These are phyloP conservation scores for Eucommia ulmoides DNA, from an alignment of 257 asterid species.

Conservation along the genomic window DNA sequence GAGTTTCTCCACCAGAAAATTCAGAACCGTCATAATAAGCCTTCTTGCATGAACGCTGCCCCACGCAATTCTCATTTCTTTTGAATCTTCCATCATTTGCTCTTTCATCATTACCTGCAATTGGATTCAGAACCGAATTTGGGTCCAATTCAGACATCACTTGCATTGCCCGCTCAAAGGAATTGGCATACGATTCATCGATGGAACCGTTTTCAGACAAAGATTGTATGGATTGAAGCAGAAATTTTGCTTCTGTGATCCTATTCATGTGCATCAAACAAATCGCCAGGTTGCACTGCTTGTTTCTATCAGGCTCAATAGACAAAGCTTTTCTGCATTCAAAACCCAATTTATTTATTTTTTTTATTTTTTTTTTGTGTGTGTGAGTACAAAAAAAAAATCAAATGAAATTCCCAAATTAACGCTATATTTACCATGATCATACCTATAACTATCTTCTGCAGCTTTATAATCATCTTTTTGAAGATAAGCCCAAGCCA, in stretches of 20 bases:
- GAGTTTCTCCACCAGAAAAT: constrained; percentile 12
- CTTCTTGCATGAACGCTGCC: constrained; percentile 1
- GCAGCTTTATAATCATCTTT: constrained; percentile 57
- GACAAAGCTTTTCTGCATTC: constrained; percentile 83
- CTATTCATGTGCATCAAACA: constrained; percentile 78
- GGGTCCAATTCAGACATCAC: constrained; percentile 19
- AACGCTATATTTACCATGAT: no score
- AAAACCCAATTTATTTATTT: not conserved
- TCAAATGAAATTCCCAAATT: no score
- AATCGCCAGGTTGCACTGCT: constrained; percentile 81
- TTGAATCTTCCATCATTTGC: constrained; percentile 16
- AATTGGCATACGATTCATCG: constrained; percentile 54
- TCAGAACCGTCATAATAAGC: constrained; percentile 6
- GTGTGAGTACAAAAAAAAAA: no score
- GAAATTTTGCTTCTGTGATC: constrained; percentile 63
- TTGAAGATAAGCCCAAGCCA: constrained; percentile 92
- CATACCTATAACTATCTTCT: constrained; percentile 69
- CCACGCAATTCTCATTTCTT: constrained; percentile 1
- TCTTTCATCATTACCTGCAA: constrained; percentile 4
- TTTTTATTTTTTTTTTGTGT: not conserved
- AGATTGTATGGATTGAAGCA: constrained; percentile 49
- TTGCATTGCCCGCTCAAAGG: constrained; percentile 40
- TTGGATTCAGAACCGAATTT: not conserved
- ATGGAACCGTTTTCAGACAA: constrained; percentile 24
- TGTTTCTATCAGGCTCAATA: constrained; percentile 65